phyloP scores from a whole-genome alignment of 78 protist species.

The Protostelium mycophagum region DNA sequence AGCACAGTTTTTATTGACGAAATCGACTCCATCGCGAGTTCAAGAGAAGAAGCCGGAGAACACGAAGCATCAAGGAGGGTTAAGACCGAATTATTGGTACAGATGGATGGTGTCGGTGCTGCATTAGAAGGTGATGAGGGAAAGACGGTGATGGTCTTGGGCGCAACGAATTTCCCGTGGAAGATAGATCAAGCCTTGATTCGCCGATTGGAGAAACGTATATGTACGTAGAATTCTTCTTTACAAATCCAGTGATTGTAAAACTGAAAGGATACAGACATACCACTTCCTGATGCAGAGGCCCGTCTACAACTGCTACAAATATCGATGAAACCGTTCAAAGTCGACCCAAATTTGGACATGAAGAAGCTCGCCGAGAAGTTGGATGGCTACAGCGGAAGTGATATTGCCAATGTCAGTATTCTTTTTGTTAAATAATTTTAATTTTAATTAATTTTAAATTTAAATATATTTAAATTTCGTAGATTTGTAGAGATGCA shows the following conservation, averaged over 20 bases:
- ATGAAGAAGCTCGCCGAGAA: conserved; percentile 22
- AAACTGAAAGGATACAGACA: conserved; percentile 14
- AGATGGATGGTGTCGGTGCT: conserved; percentile 80
- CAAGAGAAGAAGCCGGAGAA: conserved; percentile 42
- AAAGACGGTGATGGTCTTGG: conserved; percentile 65
- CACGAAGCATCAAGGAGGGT: conserved; percentile 65
- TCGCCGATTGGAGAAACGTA: conserved; percentile 73
- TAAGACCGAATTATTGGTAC: conserved; percentile 70
- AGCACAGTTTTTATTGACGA: conserved; percentile 85
- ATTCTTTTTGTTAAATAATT: neutral
- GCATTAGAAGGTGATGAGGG: neutral
- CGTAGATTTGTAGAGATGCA: conserved; percentile 66
- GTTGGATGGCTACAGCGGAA: conserved; percentile 56
- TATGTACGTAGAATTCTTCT: conserved; percentile 11
- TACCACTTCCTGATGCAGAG: conserved; percentile 44
- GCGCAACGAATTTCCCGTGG: conserved; percentile 87
- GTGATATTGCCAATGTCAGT: conserved; percentile 61
- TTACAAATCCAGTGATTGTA: neutral
- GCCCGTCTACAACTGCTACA: conserved; percentile 47
- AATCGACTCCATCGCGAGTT: neutral
- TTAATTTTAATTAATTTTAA: neutral
- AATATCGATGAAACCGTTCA: conserved; percentile 14
- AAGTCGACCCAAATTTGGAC: conserved; percentile 27
- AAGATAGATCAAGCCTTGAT: conserved; percentile 74
- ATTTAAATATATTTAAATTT: too few relatives aligned